Evolutionary conservation across 768 basidiomycete genomes (phyloP), one percentile per base, ranked within the genome.

Genomic region (Naganishia kalamii): DNA sequence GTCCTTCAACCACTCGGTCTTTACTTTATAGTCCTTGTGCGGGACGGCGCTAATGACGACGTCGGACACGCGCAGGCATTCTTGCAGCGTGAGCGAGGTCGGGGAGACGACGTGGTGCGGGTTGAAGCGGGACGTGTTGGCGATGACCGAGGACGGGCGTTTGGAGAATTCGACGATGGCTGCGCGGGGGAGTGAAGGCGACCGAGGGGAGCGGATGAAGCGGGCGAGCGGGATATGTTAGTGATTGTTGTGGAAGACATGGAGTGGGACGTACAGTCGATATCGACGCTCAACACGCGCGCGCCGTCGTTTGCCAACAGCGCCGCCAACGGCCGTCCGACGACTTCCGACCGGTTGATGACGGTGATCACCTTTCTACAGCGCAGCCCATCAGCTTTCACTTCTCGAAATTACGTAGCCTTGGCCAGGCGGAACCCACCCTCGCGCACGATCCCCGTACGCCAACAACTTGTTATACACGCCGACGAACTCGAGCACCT

Each of bases 1-100:
- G 67, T 93, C 90, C 79, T 96, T 97, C 67, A 99, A 81, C 83
- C 84, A 86, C 57, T 84, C 85, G 0, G 93, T 98, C 73, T 88
- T 86, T 61, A 99, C 82, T 77, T 96, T 97, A 81, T 96, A 99
- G 8, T 80, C 78, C 15, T 86, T 80, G 69, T 80, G 86, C 0
- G 96, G 96, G 3, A 99, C 96, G 12, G 94, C 96, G 12, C 90
- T 90, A 35, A 99, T 85, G 63, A 99, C 91, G 21, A 92, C 92
- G 73, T 99, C 96, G 2, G 89, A 91, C 23, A 89, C 77, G 0
- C 83, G 86, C 19, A 98, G 83, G 73, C 89, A 91, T 68, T 91
- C 85, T 71, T 88, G 82, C 15, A 97, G 81, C 1, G 87, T 83
- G 50, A 89, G 74, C 50, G 81, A 81, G 69, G 82, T 82, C 7